These are phyloP conservation scores for Boechera retrofracta DNA, from an alignment of 345 rosid genomes.

Conservation along the genomic window DNA sequence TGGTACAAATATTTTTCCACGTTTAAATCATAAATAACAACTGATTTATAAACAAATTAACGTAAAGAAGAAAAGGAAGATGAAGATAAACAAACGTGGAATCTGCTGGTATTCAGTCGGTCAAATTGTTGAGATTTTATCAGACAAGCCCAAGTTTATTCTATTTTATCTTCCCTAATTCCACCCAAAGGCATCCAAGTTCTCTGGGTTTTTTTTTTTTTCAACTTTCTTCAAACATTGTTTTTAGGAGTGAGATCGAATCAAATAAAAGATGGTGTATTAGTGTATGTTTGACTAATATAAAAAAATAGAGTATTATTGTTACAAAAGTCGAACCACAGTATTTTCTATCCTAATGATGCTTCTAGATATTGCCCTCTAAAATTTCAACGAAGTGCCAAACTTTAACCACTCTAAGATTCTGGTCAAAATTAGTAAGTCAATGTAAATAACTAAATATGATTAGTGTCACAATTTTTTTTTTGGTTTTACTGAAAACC, in stretches of 20 bases:
- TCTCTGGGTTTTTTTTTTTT: constrained; percentile 31
- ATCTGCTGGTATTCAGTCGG: no score
- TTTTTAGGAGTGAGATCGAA: constrained; percentile 32
- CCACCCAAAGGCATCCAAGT: constrained; percentile 38
- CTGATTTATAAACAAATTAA: neutral
- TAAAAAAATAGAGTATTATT: neutral
- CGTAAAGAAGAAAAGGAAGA: neutral
- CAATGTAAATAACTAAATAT: neutral
- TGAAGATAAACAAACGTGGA: no score
- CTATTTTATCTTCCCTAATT: neutral
- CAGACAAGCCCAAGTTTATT: no score
- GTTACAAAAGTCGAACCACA: constrained; percentile 21
- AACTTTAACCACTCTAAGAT: constrained; percentile 25
- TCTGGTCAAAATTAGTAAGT: constrained; percentile 9
- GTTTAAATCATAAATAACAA: constrained; percentile 10
- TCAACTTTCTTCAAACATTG: constrained; percentile 15
- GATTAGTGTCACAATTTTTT: neutral
- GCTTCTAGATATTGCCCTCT: constrained; percentile 13
- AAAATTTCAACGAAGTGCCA: constrained; percentile 39
- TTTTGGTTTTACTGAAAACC: neutral
- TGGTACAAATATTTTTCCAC: constrained; percentile 10
- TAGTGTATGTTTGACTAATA: constrained; percentile 24
- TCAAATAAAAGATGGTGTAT: constrained; percentile 31
- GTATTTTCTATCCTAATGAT: constrained; percentile 16
- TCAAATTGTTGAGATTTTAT: no score